Base-by-base conservation (phyloP, 108 stramenopile species). In the Hondaea fermentalgiana region DNA sequence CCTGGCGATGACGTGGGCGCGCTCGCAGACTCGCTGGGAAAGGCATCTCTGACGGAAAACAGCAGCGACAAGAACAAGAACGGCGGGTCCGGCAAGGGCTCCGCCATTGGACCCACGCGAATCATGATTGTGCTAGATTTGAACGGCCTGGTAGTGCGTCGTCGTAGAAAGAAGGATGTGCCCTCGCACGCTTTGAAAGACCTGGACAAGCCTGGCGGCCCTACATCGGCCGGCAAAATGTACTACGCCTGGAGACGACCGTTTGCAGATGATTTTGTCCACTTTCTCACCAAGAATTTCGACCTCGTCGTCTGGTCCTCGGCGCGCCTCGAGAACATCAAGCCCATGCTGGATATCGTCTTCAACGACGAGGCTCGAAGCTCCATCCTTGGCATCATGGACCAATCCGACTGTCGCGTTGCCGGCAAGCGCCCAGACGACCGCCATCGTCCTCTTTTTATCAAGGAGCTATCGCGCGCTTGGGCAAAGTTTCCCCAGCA, bases 271-370 rank as follows among this genome's bases (percentile, higher is more conserved):
- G 51, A 83, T 28, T 83, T 83, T 53, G 23, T 83, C 6, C n/a
- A 83, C 49, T 83, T 83, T 28, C 51, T 83, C 12, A 6, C 23
- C 6, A 17, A 47, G 10, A 83, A 83, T 1, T 83, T 83, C 49
- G 76, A 83, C 51, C 49, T 83, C 49, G 10, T 83, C 43, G 23
- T 83, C 49, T 83, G 76, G 76, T 83, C 76, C 16, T 83, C 76
- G 16, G 76, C 76, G 51, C 6, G 23, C 6, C 12, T 10, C 17
- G 23, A 35, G 45, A 83, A 83, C 51, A 53, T 83, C 45, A 6
- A 83, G n/a, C 76, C 45, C 49, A 83, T 53, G 51, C n/a, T 83
- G 64, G 42, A 69, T 1, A 42, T 6, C 17, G 8, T 69, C 6
- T 17, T 69, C 0, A 69, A 23, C 64, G 10, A 28, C 8, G 42